Percentiles rank a stretch among this genome's conserved stretches.
phyloP scores from a whole-genome alignment of 805 yeast genomes.

The Myxozyma sirexii region DNA sequence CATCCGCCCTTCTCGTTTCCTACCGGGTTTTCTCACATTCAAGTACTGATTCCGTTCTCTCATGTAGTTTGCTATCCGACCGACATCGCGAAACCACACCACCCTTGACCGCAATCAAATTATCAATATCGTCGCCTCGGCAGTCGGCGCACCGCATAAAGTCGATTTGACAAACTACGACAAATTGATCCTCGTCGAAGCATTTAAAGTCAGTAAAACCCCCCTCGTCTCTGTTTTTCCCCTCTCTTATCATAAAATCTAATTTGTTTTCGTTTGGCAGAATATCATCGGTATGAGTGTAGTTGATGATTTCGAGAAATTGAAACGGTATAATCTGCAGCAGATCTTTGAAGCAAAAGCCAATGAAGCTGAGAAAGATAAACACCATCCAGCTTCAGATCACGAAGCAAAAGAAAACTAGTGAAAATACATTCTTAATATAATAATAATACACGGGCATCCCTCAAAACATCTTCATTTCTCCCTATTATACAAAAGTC shows the following conservation, averaged over 20 bases:
- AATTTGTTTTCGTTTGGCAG: slow-evolving; percentile 30
- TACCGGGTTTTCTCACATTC: too few species aligned
- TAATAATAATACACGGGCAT: neutral
- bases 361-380: neutral
- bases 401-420: neutral
- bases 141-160: slow-evolving; percentile 72
- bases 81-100: slow-evolving; percentile 76
- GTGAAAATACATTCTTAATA: neutral
- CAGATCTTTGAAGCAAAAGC: slow-evolving; percentile 55
- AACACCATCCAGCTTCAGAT: neutral
- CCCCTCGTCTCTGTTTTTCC: neutral
- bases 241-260: neutral
- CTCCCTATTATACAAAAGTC: slow-evolving; percentile 1
- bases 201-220: slow-evolving; percentile 65
- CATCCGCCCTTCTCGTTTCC: neutral
- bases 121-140: slow-evolving; percentile 68
- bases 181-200: slow-evolving; percentile 77
- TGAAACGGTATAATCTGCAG: slow-evolving; percentile 75
- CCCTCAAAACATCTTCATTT: neutral
- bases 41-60: too few species aligned
- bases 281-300: slow-evolving; percentile 86
- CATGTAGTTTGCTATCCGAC: slow-evolving; percentile 75
- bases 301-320: slow-evolving; percentile 59
- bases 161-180: slow-evolving; percentile 83
- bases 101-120: slow-evolving; percentile 71